Percentiles rank a stretch among this genome's conserved stretches.
These are phyloP conservation scores for Blechomonas ayalai DNA, from an alignment of 208 protist genomes.

Conservation along the genomic window DNA sequence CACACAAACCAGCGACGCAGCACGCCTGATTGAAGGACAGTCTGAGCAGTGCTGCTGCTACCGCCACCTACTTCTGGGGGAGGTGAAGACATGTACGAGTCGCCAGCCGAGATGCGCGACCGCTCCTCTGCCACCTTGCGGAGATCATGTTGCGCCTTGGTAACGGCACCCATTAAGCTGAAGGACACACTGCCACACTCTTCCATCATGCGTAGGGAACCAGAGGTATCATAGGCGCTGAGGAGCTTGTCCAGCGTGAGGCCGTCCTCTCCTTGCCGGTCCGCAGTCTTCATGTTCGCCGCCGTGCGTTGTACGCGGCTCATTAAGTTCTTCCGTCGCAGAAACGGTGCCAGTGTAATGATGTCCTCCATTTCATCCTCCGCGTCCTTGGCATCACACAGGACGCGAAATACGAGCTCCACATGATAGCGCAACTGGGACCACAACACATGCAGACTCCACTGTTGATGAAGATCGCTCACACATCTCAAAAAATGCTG, in stretches of 20 bases:
- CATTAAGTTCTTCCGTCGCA: conserved; percentile 41
- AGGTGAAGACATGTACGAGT: conserved; percentile 24
- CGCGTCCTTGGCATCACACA: conserved; percentile 63
- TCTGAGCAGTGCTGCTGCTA: conserved; percentile 10
- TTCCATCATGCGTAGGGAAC: conserved; percentile 64
- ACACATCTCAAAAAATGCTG: conserved; percentile 39
- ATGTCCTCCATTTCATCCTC: conserved; percentile 51
- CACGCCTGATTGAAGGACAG: conserved; percentile 48
- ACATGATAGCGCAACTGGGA: conserved; percentile 81
- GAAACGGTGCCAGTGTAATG: conserved; percentile 54
- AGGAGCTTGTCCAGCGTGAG: conserved; percentile 57
- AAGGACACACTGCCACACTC: conserved; percentile 70
- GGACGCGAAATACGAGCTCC: conserved; percentile 64
- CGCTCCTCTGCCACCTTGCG: conserved; percentile 19
- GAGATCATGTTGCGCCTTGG: conserved; percentile 44
- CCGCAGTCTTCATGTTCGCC: conserved; percentile 25
- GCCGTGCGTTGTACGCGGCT: conserved; percentile 45
- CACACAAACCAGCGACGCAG: conserved; percentile 80
- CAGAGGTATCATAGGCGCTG: conserved; percentile 27
- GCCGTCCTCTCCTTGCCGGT: conserved; percentile 16
- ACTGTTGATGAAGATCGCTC: conserved; percentile 40
- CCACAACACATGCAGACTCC: conserved; percentile 71
- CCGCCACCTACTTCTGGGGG: conserved; percentile 16
- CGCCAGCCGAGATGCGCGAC: too few species aligned
- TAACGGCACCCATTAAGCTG: conserved; percentile 67